Evolutionary conservation across 2,329 filamentous ascomycete species (phyloP).

Genomic region (Xylaria polymorpha): DNA sequence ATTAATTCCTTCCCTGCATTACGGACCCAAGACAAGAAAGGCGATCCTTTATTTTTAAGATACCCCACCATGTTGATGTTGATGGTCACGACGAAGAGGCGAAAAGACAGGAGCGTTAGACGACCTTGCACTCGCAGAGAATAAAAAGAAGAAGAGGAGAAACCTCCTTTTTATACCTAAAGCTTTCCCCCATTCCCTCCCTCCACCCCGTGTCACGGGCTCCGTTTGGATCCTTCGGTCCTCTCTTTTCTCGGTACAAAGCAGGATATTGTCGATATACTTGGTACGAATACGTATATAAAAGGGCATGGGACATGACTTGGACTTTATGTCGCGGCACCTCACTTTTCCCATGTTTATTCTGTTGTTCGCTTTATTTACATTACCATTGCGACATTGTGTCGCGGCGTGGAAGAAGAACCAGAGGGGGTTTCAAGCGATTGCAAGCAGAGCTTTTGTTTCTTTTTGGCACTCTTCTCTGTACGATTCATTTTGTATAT

Average conservation of each 20-base stretch:
- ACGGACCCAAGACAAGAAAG: conserved; percentile 23
- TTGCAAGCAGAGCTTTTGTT: conserved; percentile 13
- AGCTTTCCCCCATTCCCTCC: conserved; percentile 5
- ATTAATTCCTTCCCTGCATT: conserved; percentile 20
- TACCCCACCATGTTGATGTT: conserved; percentile 27
- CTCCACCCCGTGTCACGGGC: neutral
- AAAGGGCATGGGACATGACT: conserved; percentile 19
- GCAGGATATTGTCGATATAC: conserved; percentile 19
- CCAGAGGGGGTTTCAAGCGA: neutral
- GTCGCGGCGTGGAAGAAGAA: conserved; percentile 22
- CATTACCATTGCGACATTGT: neutral
- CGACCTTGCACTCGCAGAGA: conserved; percentile 6
- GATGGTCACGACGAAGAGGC: conserved; percentile 16
- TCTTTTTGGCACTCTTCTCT: conserved; percentile 8
- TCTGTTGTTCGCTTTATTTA: conserved; percentile 2
- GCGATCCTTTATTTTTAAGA: conserved; percentile 30
- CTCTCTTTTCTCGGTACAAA: neutral
- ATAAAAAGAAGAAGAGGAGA: neutral
- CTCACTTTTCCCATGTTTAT: conserved; percentile 3
- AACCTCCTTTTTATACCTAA: conserved; percentile 18
- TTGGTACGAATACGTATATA: conserved; percentile 15
- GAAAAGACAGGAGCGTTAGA: conserved; percentile 2
- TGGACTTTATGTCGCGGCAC: neutral
- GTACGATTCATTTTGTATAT: conserved; percentile 27
- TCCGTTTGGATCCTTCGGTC: conserved; percentile 13